Percentiles rank a stretch among this genome's conserved stretches.
These are phyloP conservation scores for Coemansia sp. DNA, from an alignment of 192 early-diverging fungal genomes.

Conservation along the genomic window DNA sequence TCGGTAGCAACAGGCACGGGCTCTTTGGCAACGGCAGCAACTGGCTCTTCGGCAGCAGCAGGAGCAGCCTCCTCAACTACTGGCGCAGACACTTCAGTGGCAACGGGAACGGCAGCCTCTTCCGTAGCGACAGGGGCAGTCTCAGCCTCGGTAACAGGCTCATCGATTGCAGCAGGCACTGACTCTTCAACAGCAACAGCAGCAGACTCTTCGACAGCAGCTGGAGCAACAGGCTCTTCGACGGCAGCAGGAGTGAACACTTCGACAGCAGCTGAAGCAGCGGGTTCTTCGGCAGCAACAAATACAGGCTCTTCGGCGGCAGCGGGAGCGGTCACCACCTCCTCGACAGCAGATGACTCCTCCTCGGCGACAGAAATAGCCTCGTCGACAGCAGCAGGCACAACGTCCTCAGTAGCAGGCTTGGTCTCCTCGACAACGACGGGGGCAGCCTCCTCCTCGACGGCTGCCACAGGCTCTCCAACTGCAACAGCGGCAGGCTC, in stretches of 20 bases:
- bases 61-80: background rate
- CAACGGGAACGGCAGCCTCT: background rate
- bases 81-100: background rate
- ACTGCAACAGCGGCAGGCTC: background rate
- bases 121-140: background rate
- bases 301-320: background rate
- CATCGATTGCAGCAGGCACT: background rate
- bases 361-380: background rate
- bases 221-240: background rate
- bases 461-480: background rate
- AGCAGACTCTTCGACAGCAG: background rate
- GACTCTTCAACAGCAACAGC: background rate
- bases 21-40: background rate
- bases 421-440: constrained; percentile 3
- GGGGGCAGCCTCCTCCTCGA: background rate
- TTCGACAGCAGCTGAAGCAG: background rate
- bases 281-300: constrained; percentile 9
- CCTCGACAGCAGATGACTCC: background rate
- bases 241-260: background rate
- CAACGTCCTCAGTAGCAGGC: background rate
- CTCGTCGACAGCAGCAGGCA: background rate
- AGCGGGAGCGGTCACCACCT: background rate
- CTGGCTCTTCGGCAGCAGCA: background rate
- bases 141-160: no score
- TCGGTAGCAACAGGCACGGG: background rate